Base-by-base conservation (phyloP, 768 basidiomycete species). In the Tulasnella sp. region DNA sequence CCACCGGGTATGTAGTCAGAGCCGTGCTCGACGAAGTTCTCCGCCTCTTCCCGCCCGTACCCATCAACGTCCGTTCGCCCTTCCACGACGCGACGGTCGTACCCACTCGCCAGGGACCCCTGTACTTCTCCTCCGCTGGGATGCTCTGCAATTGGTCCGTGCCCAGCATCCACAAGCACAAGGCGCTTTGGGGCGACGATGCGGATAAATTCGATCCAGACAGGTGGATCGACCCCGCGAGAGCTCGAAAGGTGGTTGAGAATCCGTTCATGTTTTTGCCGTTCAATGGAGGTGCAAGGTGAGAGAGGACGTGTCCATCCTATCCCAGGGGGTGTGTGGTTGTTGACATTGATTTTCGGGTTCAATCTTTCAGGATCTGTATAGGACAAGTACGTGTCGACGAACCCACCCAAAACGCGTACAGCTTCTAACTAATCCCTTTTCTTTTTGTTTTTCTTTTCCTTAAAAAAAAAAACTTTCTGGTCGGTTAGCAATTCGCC, bases 41-140 rank as follows among this genome's bases (percentile, higher is more conserved):
- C n/a, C 80, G 85, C 3, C 82, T 86, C 21, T 86, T 84, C 80
- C 85, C 85, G 19, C 85, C 85, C 10, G 84, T 79, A 6, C 72
- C 79, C 14, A 18, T 71, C 46, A 80, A 81, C 62, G 36, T 36
- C 9, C 79, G 80, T 18, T 27, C 73, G 84, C 1, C 85, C 84
- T 31, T 40, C 24, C 16, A 56, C 38, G 78, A 74, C 44, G 7
- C n/a, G 3, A 74, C 52, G 19, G 24, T 62, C 44, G 56, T 77
- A 1, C 76, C 76, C 0, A 77, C 76, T 19, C 78, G 71, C 19
- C 18, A 79, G 19, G 80, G 80, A 3, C 72, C 80, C 0, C 16
- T 81, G 4, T 81, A 75, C 62, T 46, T 81, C 46, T 73, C 80
- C 8, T 39, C 42, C 1, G 38, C 21, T n/a, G 75, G 71, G 6